Evolutionary conservation across 1,284 basidiomycete species (phyloP).

Genomic region (Anthracocystis walkeri): DNA sequence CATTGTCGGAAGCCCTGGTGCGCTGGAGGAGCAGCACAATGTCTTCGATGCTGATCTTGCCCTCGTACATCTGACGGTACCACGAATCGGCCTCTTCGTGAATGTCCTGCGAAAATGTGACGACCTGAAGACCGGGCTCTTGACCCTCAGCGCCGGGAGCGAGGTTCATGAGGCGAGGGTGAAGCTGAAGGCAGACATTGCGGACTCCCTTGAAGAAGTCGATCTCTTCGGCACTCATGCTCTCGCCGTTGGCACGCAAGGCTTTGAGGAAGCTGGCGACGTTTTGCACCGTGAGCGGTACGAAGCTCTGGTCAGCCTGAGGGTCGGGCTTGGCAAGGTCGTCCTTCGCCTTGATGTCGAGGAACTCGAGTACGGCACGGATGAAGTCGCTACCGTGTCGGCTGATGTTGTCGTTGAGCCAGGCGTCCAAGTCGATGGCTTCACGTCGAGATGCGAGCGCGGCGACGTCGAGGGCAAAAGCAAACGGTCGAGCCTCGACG

Average conservation of each 20-base stretch:
- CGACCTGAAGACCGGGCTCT: slow-evolving; percentile 91
- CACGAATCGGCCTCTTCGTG: slow-evolving; percentile 88
- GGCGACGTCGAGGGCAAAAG: slow-evolving; percentile 84
- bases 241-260: slow-evolving; percentile 65
- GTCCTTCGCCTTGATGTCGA: slow-evolving; percentile 66
- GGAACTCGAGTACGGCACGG: slow-evolving; percentile 73
- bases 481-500: slow-evolving; percentile 86
- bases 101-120: slow-evolving; percentile 87
- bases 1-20: slow-evolving; percentile 83
- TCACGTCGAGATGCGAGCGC: slow-evolving; percentile 91
- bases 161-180: slow-evolving; percentile 96
- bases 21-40: slow-evolving; percentile 88
- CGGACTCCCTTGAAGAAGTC: slow-evolving; percentile 91
- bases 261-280: slow-evolving; percentile 67
- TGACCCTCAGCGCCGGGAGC: slow-evolving; percentile 82
- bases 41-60: slow-evolving; percentile 88
- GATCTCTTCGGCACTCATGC: slow-evolving; percentile 77
- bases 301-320: slow-evolving; percentile 64
- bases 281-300: slow-evolving; percentile 65
- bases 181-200: slow-evolving; percentile 92
- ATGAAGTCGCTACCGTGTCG: slow-evolving; percentile 85
- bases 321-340: slow-evolving; percentile 66
- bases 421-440: slow-evolving; percentile 94
- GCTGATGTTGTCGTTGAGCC: slow-evolving; percentile 88
- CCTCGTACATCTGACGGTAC: slow-evolving; percentile 98